Evolutionary conservation across 768 basidiomycete species (phyloP), one percentile per base, ranked within the genome.

Genomic region (Lactarius sp.): DNA sequence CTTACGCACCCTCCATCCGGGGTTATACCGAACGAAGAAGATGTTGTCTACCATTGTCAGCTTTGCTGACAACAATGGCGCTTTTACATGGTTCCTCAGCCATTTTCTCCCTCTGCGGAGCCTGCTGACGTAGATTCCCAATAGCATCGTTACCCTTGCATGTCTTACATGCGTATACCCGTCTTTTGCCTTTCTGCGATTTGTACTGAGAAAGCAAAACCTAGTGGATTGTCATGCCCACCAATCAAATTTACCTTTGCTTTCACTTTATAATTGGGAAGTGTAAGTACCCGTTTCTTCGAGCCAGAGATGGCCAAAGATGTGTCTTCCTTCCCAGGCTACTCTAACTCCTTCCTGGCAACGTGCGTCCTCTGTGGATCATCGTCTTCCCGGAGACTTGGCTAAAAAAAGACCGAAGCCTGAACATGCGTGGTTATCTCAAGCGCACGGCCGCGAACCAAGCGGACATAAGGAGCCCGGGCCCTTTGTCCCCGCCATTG

Each of bases 401-500:
- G 37, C 49, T 52, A 4, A 64, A 18, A 27, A 14, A 44, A 33
- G 22, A 6, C 37, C 9, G 27, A 36, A 66, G 65, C 34, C 27
- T 66, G 42, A 66, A 66, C 41, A 67, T 67, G 64, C 64, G 66
- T 18, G 51, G 57, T 37, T 61, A 67, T 51, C 27, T 64, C 50
- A 66, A 53, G 50, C 52, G 62, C 44, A 36, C 56, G 10, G 56
- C 36, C 4, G 31, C 16, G 3, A 6, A 59, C 10, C 13, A 49
- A 20, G 44, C 3, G 14, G 61, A 58, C 9, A 27, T 27, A 27
- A 27, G 27, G 27, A 27, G 27, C 27, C 27, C 27, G 27, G 27
- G 27, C 27, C 27, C 27, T 27, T 27, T 27, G 27, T 27, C 27
- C 2, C 27, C 27, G 27, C 27, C 27, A 27, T 27, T 27, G 27